Evolutionary conservation across 106 monocot species (phyloP), one percentile per base, ranked within the genome.

Genomic region (Dioscorea zingiberensis): DNA sequence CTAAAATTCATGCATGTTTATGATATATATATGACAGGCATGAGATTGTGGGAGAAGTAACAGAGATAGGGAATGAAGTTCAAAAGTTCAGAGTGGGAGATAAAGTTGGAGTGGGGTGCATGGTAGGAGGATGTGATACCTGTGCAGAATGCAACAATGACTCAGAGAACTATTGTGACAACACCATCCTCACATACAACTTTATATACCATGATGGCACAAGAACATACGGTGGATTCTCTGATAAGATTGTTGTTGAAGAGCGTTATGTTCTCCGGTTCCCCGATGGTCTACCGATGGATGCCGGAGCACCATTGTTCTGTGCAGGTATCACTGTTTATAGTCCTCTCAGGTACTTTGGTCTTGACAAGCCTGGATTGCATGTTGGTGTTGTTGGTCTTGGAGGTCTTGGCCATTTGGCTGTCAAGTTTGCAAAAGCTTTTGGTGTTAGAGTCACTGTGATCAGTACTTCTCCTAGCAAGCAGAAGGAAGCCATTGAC

Each of bases 31-130:
- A 19, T 23, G 4, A 17, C 15, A 66, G 66, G 26, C 66, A 66
- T 54, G 66, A 66, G 49, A 19, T 66, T 51, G 66, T 29, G 10
- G 66, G 66, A 1, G 26, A 15, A 17, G 66, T 66, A 16, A 19
- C 25, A 1, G 53, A 53, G 27, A 18, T 66, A 14, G 66, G 66
- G 2, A 16, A 25, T 9, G 27, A 53, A 5, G 49, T 66, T 14
- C 24, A 13, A 2, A 66, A 66, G 25, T 27, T 66, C 49, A 26
- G 2, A 25, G 27, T 28, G 16, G 66, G 66, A 21, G 66, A 66
- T 25, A 27, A 8, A 21, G 66, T 29, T 1, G 66, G 51, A 9
- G 66, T 54, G 1, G 64, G 64, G 5, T 9, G 18, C 2, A 22
- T 47, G 1, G 64, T 64, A 19, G 66, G 53, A 1, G 24, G 27